Conservation (phyloP, 495 filamentous ascomycete species). For the Rostrohypoxylon terebratum region DNA sequence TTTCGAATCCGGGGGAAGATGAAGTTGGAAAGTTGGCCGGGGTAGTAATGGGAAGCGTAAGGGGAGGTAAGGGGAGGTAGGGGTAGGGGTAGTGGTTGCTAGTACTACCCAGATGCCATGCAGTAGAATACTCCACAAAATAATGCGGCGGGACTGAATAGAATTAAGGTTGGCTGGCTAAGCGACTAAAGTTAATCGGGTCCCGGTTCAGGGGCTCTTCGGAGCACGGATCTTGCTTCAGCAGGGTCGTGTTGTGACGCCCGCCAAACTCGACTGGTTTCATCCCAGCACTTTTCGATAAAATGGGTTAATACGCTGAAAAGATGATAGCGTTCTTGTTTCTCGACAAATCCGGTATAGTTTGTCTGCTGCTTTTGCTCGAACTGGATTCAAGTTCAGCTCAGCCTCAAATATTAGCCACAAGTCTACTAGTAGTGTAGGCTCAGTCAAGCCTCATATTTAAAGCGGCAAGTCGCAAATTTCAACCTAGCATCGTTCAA, state of each 20-base stretch:
- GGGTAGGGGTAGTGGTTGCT: too few relatives aligned
- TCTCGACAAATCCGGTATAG: not conserved
- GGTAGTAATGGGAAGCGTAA: not conserved
- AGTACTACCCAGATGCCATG: too few relatives aligned
- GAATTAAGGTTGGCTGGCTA: constrained; percentile 40
- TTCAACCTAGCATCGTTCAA: constrained; percentile 43
- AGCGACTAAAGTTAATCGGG: constrained; percentile 19
- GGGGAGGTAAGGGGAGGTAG: not conserved
- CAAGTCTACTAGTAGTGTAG: not conserved
- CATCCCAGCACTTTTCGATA: constrained; percentile 36
- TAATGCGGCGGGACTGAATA: not conserved
- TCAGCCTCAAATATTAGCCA: not conserved
- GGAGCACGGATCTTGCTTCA: constrained; percentile 52
- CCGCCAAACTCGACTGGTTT: constrained; percentile 50
- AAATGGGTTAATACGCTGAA: constrained; percentile 10
- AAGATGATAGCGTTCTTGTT: not conserved
- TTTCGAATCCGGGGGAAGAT: constrained; percentile 19
- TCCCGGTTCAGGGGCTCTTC: constrained; percentile 28
- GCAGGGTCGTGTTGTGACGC: constrained; percentile 44
- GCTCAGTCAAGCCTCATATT: not conserved
- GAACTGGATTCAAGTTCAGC: not conserved
- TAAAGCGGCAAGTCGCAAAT: constrained; percentile 20
- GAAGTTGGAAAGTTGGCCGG: constrained; percentile 21
- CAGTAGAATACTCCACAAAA: constrained; percentile 14
- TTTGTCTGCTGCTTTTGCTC: not conserved